Base-by-base conservation (phyloP, 208 protist genomes). In the Kentomonas sorsogonicus region DNA sequence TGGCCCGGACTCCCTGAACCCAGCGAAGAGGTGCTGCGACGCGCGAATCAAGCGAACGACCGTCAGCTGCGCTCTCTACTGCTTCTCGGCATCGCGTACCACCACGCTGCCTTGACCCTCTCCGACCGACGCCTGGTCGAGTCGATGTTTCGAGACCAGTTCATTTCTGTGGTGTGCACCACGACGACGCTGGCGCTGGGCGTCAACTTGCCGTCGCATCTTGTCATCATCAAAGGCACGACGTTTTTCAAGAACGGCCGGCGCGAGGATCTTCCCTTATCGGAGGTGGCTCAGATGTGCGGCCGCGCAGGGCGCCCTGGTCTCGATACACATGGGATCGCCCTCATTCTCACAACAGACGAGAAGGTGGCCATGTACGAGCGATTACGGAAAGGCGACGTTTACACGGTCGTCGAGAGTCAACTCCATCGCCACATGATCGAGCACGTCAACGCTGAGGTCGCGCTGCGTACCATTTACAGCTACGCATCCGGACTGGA, bases 221-320 rank as follows among this genome's bases (percentile, higher is more conserved):
- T 97, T 9, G 95, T 98, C 0, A 72, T 98, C 1, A 67, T 98
- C 33, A 94, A 99, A 69, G 99, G 99, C 20, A 99, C 98, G 1
- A 98, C 99, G 44, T 99, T 94, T 77, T 99, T 96, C 62, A 97
- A 99, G 66, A 84, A 77, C 30, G 97, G 97, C 40, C 77, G 78
- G 23, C 69, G 86, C 13, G 82, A 90, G 47, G 97, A 99, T 71
- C 63, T 99, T 0, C 89, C 81, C 0, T 60, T 94, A 13, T 82
- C 99, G 3, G 98, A 99, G 70, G 86, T 99, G 2, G 90, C 98
- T 60, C 98, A 99, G 75, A 99, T 99, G 97, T 87, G 99, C 29
- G 95, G 95, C 0, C 72, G 95, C 15, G 92, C 95, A 0, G 95
- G 95, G 0, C 70, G 95, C 3, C 89, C 89, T 0, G 83, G 89